Conservation (phyloP, 1,284 basidiomycete species). For the Naganishia liquefaciens region DNA sequence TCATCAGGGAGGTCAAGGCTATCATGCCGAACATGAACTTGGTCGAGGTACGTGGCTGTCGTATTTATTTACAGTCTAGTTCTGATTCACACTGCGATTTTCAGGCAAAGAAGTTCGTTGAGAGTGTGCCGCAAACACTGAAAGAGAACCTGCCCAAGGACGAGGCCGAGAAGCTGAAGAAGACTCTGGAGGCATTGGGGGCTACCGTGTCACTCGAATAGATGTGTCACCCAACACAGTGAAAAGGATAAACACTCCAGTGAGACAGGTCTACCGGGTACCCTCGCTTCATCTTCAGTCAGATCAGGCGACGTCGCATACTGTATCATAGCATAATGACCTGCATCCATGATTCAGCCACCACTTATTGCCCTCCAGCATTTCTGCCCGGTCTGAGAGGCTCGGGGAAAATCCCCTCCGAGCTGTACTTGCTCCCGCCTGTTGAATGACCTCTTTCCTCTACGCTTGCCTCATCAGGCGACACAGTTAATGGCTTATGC, state of each 20-base stretch:
- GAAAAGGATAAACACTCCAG: slow-evolving; percentile 7
- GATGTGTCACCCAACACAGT: slow-evolving; percentile 31
- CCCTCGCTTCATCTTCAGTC: slow-evolving; percentile 1
- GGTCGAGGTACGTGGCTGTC: slow-evolving; percentile 74
- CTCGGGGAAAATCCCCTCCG: no score
- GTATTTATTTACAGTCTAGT: not conserved
- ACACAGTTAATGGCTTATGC: no score
- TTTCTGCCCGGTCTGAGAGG: no score
- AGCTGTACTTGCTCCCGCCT: no score
- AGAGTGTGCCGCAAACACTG: slow-evolving; percentile 87
- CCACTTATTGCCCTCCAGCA: not conserved
- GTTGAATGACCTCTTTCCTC: no score
- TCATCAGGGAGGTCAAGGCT: slow-evolving; percentile 97
- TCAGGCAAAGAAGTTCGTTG: slow-evolving; percentile 99
- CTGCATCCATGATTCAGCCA: slow-evolving; percentile 12
- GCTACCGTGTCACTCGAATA: slow-evolving; percentile 83
- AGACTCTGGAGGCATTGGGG: slow-evolving; percentile 83
- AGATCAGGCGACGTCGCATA: slow-evolving; percentile 13
- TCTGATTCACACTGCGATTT: slow-evolving; percentile 38
- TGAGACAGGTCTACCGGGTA: not conserved
- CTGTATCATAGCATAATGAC: slow-evolving; percentile 31
- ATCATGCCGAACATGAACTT: slow-evolving; percentile 90
- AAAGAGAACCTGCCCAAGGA: slow-evolving; percentile 98
- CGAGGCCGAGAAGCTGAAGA: slow-evolving; percentile 95
- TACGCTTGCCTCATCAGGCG: no score